Conservation (phyloP, 2,329 filamentous ascomycete species). For the Colletotrichum sojae region DNA sequence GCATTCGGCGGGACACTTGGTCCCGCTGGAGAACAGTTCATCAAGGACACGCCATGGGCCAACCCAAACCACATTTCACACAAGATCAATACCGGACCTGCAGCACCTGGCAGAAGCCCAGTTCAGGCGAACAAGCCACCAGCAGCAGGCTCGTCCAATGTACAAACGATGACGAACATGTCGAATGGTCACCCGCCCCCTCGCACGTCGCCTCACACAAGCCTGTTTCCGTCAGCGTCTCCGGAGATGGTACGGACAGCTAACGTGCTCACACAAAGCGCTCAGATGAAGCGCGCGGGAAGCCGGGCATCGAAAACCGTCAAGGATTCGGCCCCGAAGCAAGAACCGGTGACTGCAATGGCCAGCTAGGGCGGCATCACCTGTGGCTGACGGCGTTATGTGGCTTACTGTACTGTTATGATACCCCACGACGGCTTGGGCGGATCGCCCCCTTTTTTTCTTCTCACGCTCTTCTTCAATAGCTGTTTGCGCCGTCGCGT, state of each 20-base stretch:
- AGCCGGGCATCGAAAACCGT: conserved; percentile 40
- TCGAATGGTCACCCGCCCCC: conserved; percentile 30
- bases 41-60: conserved; percentile 92
- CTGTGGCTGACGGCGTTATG: conserved; percentile 38
- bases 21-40: conserved; percentile 86
- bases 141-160: conserved; percentile 25
- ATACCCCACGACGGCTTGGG: conserved; percentile 41
- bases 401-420: conserved; percentile 42
- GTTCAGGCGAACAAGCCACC: conserved; percentile 32
- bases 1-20: conserved; percentile 65
- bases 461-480: conserved; percentile 8
- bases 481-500: conserved; percentile 2
- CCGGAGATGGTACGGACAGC: conserved; percentile 40
- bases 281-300: conserved; percentile 40
- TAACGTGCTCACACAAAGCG: conserved; percentile 38
- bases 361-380: conserved; percentile 39
- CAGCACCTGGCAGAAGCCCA: conserved; percentile 37
- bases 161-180: conserved; percentile 14
- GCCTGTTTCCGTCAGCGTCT: conserved; percentile 35
- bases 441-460: conserved; percentile 21
- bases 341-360: conserved; percentile 37
- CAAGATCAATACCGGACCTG: conserved; percentile 58
- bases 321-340: conserved; percentile 39
- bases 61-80: conserved; percentile 87
- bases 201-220: conserved; percentile 28